phyloP scores from a whole-genome alignment of 495 filamentous ascomycete genomes.

The Cryomyces antarcticus region DNA sequence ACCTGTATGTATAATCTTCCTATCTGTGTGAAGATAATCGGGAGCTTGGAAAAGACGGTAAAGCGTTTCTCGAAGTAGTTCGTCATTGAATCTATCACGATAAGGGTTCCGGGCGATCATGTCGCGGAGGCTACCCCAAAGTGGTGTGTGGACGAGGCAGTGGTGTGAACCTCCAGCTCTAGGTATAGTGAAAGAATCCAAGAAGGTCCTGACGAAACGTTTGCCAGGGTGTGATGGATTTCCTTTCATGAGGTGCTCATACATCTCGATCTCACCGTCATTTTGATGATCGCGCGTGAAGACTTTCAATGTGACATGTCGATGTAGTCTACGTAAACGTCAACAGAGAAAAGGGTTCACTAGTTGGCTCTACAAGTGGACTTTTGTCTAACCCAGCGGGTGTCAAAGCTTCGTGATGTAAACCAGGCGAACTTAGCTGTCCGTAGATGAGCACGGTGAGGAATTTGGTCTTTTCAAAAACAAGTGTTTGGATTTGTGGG shows the following conservation, averaged over 20 bases:
- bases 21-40: constrained; percentile 1
- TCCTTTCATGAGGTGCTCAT: neutral
- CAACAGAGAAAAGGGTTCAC: neutral
- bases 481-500: neutral
- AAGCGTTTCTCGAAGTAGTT: neutral
- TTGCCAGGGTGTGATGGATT: neutral
- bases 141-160: constrained; percentile 1
- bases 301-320: neutral
- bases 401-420: neutral
- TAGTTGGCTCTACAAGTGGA: neutral
- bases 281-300: neutral
- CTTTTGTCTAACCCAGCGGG: neutral
- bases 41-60: neutral
- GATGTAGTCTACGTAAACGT: neutral
- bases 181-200: neutral
- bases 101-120: constrained; percentile 1
- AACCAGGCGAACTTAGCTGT: neutral
- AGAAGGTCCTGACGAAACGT: neutral
- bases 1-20: constrained; percentile 1
- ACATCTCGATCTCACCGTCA: neutral
- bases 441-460: constrained; percentile 6
- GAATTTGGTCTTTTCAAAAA: neutral
- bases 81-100: neutral
- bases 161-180: neutral
- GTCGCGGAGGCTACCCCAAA: constrained; percentile 1